Evolutionary conservation across 2,329 filamentous ascomycete genomes (phyloP), one percentile per base, ranked within the genome.

Genomic region (Sporothrix brasiliensis): DNA sequence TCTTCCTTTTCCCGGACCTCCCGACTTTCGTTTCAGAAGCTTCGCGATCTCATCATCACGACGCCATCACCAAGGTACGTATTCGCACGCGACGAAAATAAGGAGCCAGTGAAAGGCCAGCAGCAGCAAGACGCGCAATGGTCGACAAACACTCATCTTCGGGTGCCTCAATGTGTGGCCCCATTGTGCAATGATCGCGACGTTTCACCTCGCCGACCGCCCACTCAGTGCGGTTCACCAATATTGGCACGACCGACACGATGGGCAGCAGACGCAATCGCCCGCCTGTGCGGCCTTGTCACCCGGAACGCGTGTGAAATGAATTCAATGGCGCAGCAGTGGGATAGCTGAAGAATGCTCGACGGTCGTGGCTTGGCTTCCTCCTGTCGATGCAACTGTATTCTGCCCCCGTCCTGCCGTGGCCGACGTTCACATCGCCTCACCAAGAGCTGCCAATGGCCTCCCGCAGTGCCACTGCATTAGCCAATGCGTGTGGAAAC

Each of bases 61-160:
- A 69, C 63, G 54, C n/a, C 27, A 13, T 52, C 27, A n/a, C 11
- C 24, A 54, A 69, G 68, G 68, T 69, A 69, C 21, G 68, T 69
- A 65, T 50, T 47, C 7, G 19, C 41, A 30, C 54, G 52, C 16
- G 52, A 61, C 30, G 27, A n/a, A 49, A 7, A 7, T 1, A 34
- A 34, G 6, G 6, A 14, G 44, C 41, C 44, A 61, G 34, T 61
- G 44, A 24, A 27, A 9, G 41, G 41, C 21, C 63, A 49, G 24
- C 63, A 10, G 24, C 14, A 30, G 34, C 63, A 41, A 27, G 27
- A 41, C 47, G 44, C 58, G 63, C 44, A 34, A 66, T 39, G 44
- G 39, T 27, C 19, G 47, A 50, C 41, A 44, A 34, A 44, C 41
- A 44, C 41, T 16, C 41, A 5, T 44, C 41, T 50, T 56, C 50